Evolutionary conservation across 202 grass and related monocot species (phyloP).

Genomic region (Musa balbisiana): DNA sequence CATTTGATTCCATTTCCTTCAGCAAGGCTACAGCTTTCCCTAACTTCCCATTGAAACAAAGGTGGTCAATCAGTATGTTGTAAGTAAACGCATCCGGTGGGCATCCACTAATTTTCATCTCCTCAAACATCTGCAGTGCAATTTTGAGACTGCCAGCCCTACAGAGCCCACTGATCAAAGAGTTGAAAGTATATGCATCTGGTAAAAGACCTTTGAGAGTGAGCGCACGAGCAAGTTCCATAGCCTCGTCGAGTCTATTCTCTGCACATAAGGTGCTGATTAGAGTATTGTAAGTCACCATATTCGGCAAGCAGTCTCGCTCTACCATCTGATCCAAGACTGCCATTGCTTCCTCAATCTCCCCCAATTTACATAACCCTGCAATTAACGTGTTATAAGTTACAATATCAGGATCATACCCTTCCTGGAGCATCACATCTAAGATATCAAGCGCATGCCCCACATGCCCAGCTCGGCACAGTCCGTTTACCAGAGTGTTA

Average conservation of each 20-base stretch:
- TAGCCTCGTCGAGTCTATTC: conserved; percentile 69
- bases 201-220: conserved; percentile 63
- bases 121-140: conserved; percentile 66
- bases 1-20: conserved; percentile 77
- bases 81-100: conserved; percentile 67
- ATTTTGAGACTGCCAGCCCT: conserved; percentile 61
- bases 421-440: conserved; percentile 62
- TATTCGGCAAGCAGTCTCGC: conserved; percentile 50
- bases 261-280: conserved; percentile 54
- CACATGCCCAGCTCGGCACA: conserved; percentile 62
- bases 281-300: conserved; percentile 66
- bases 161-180: conserved; percentile 68
- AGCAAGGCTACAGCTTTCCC: conserved; percentile 63
- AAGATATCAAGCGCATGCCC: conserved; percentile 56
- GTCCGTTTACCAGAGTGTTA: conserved; percentile 46
- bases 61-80: conserved; percentile 61
- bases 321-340: conserved; percentile 64
- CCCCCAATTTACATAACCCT: conserved; percentile 46
- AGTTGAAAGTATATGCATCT: conserved; percentile 81
- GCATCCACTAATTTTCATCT: conserved; percentile 80
- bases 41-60: conserved; percentile 53
- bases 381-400: conserved; percentile 60
- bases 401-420: conserved; percentile 51
- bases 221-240: conserved; percentile 59
- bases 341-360: conserved; percentile 51